phyloP scores from a whole-genome alignment of 208 protist species.

The Crithidia expoeki region DNA sequence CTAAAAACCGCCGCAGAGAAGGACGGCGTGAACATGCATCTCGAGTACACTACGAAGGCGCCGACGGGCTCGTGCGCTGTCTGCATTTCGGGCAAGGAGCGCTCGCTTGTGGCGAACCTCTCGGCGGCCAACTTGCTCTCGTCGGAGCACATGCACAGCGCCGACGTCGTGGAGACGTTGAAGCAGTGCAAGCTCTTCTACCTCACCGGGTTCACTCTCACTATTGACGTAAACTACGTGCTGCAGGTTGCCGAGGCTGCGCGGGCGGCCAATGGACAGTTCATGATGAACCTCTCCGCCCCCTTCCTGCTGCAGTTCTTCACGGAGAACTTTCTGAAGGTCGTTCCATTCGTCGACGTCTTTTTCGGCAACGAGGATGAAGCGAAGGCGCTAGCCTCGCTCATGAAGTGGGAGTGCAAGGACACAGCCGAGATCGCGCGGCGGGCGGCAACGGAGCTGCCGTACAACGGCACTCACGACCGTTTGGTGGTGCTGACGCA shows the following conservation, averaged over 20 bases:
- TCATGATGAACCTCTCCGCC: constrained; percentile 97
- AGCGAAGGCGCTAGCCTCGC: constrained; percentile 82
- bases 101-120: constrained; percentile 97
- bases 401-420: constrained; percentile 70
- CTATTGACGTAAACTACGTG: constrained; percentile 91
- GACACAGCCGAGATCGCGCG: constrained; percentile 88
- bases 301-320: constrained; percentile 97
- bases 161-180: constrained; percentile 27
- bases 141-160: constrained; percentile 82
- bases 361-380: constrained; percentile 97
- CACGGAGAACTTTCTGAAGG: constrained; percentile 82
- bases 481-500: constrained; percentile 96
- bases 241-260: constrained; percentile 92
- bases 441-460: constrained; percentile 63
- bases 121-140: constrained; percentile 97
- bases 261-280: constrained; percentile 82
- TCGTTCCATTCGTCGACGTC: constrained; percentile 94
- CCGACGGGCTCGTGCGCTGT: constrained; percentile 98
- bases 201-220: constrained; percentile 96
- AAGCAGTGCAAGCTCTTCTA: constrained; percentile 80
- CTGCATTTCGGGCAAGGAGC: constrained; percentile 94
- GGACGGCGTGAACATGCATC: constrained; percentile 89
- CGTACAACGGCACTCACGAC: constrained; percentile 81
- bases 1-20: constrained; percentile 81
- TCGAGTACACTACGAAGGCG: constrained; percentile 86